Evolutionary conservation across 768 basidiomycete species (phyloP), one percentile per base, ranked within the genome.

Genomic region (Suillus clintonianus): DNA sequence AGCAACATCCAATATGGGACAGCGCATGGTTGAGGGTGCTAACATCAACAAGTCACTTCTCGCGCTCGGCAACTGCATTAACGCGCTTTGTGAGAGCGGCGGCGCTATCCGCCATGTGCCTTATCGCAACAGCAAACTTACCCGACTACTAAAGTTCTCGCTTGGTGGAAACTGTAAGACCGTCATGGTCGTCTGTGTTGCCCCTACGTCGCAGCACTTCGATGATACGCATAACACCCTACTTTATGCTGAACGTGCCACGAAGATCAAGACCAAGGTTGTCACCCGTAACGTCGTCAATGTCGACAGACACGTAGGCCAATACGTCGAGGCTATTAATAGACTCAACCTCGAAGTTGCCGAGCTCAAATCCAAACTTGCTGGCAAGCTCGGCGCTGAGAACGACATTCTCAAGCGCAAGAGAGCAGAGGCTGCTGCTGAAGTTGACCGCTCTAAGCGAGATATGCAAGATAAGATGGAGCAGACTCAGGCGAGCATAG

Each of bases 211-310:
- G 42, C 86, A 86, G 42, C 95, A 99, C 78, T 97, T 98, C 74
- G 97, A 99, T 72, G 97, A 99, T 75, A 99, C 97, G 37, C 95
- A 97, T 74, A 99, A 99, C 74, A 99, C 97, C 2, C 89, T 99
- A 55, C 82, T 97, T 65, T 99, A 99, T 76, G 97, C 97, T 27
- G 96, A 99, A 70, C 91, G 96, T 53, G 97, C 97, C 32, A 97
- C 97, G 64, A 94, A 95, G 81, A 98, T 99, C 78, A 96, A 96
- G 81, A 99, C 97, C 19, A 97, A 94, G 75, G 95, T 98, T 61
- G 89, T 98, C 64, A 95, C 96, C 1, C 86, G 94, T 51, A 99
- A 99, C 73, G 91, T 97, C 36, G 90, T 97, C 70, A 95, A 96
- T 67, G 94, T 98, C 66, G 90, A 97, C 70, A 86, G 96, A 17